phyloP scores from a whole-genome alignment of 108 stramenopile species.

The Nitzschia sp. region DNA sequence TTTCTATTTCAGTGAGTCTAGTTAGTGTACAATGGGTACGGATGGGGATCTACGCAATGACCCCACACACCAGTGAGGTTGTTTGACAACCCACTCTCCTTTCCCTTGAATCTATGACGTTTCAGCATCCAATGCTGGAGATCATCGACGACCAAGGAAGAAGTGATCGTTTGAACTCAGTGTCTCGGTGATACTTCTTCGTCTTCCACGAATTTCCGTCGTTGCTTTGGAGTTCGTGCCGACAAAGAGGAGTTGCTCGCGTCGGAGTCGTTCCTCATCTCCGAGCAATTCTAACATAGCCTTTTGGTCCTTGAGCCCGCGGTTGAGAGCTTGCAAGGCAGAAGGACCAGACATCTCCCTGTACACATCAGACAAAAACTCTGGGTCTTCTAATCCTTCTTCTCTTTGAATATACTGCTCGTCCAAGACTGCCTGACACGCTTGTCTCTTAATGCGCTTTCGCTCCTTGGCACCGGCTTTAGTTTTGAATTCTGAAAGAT shows the following conservation, averaged over 20 bases:
- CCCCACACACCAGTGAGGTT: no score
- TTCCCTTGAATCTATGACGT: no score
- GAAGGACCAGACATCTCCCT: constrained; percentile 1
- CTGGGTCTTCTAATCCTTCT: constrained; percentile 15
- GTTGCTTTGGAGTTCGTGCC: background rate
- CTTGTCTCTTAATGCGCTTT: constrained; percentile 13
- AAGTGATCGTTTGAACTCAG: background rate
- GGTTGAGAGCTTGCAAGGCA: constrained; percentile 6
- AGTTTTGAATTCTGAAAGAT: constrained; percentile 18
- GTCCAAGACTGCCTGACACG: constrained; percentile 19
- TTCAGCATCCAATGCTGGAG: no score
- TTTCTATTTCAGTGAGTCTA: no score
- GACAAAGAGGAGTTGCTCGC: constrained; percentile 1
- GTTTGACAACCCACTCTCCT: no score
- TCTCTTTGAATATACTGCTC: constrained; percentile 24
- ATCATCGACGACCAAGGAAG: background rate
- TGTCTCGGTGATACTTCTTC: constrained; percentile 15
- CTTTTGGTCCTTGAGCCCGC: constrained; percentile 24
- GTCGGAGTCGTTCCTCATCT: background rate
- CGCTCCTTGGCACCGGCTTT: constrained; percentile 8
- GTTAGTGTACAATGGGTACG: no score
- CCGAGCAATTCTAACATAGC: constrained; percentile 2
- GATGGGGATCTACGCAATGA: no score
- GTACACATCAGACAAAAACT: constrained; percentile 24
- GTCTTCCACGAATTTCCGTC: constrained; percentile 2